Percentiles rank a stretch among this genome's conserved stretches.
Conservation (phyloP, 352 stramenopile genomes). For the Phytophthora tubulina region DNA sequence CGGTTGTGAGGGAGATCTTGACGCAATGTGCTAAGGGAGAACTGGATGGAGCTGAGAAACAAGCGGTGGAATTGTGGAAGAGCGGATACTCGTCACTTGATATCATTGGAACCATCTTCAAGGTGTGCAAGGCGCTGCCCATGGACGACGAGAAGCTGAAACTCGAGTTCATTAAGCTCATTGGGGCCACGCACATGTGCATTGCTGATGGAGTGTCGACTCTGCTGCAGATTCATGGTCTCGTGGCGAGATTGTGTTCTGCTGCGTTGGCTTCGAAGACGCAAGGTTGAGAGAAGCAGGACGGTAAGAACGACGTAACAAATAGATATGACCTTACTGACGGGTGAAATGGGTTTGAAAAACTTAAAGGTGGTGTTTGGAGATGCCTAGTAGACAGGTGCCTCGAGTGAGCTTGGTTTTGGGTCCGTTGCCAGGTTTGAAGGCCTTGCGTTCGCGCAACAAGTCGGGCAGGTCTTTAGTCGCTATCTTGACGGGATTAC, state of each 20-base stretch:
- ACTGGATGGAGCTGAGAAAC: conserved; percentile 84
- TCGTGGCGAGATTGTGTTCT: conserved; percentile 85
- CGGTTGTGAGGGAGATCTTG: conserved; percentile 74
- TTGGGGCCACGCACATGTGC: conserved; percentile 93
- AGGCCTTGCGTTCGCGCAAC: conserved; percentile 76
- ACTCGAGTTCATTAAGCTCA: conserved; percentile 93
- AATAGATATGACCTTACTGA: conserved; percentile 37
- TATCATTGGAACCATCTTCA: conserved; percentile 98
- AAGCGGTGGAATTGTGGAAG: conserved; percentile 77
- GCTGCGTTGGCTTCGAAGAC: conserved; percentile 46
- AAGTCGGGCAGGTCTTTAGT: conserved; percentile 65
- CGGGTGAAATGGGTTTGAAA: conserved; percentile 19
- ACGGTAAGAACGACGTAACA: conserved; percentile 21
- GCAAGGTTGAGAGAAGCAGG: conserved; percentile 10
- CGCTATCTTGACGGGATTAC: conserved; percentile 76
- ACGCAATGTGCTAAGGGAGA: conserved; percentile 81
- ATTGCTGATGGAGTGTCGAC: conserved; percentile 94
- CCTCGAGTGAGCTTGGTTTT: conserved; percentile 82
- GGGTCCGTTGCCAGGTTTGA: conserved; percentile 66
- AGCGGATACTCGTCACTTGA: conserved; percentile 96
- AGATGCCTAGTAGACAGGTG: conserved; percentile 80
- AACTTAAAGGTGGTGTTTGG: conserved; percentile 77
- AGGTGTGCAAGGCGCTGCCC: conserved; percentile 92
- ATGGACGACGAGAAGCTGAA: conserved; percentile 87
- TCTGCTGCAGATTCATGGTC: conserved; percentile 95